Evolutionary conservation across 495 filamentous ascomycete species (phyloP), one percentile per base, ranked within the genome.

Genomic region (Neurospora cerealis): DNA sequence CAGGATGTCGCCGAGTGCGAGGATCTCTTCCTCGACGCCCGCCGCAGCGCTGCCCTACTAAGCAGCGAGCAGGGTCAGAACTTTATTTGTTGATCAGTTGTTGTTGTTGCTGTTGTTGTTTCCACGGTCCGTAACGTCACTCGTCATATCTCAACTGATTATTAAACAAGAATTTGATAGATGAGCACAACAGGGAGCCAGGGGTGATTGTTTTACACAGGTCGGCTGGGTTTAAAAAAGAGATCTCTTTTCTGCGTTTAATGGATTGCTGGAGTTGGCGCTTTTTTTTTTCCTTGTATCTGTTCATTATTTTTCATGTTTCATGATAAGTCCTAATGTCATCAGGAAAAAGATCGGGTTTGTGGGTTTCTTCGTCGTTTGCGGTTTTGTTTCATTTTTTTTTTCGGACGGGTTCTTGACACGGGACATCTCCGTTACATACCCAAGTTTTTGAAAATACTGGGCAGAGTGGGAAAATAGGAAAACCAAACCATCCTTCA

Each of bases 1-100:
- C 86, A 89, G 73, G 94, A 97, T 82, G 90, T 98, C 71, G 88
- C 86, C n/a, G 95, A 98, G 82, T 94, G 92, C 81, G 91, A 93
- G 82, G 92, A 92, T 76, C 84, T 98, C 54, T 98, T 98, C 85
- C 88, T 96, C 75, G 95, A 98, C 82, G 93, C 94, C 17, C 89
- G 91, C 77, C 88, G 94, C 73, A 97, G 94, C 81, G 93, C 94
- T 70, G 80, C 81, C 69, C 87, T 93, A 75, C 88, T 93, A 78
- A 87, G 82, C 78, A 86, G 88, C 82, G 90, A 90, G 74, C 86
- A 87, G 72, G 88, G 88, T 71, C 86, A 85, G 69, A 83, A 83
- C 9, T 93, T 90, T 82, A 87, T 93, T 73, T 83, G 82, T 76
- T 90, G 73, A 85, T 74, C 70, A 36, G 19, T 46, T 77, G n/a